phyloP scores from a whole-genome alignment of 768 basidiomycete species.

The Rhizopogon roseolus region DNA sequence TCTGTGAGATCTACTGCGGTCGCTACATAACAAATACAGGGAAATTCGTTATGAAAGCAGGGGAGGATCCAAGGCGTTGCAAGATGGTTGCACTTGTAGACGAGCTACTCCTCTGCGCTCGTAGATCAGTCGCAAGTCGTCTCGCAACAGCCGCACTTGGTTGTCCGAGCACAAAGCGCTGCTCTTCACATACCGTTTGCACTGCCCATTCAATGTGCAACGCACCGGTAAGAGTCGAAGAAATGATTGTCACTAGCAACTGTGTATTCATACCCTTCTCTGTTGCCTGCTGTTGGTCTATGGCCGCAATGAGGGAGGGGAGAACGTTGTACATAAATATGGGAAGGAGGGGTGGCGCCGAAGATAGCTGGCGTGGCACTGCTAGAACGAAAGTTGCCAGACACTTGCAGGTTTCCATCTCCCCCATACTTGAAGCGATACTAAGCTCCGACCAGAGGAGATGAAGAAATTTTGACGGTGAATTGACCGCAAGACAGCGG shows the following conservation, averaged over 20 bases:
- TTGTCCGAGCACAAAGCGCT: conserved; percentile 52
- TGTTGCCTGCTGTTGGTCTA: conserved; percentile 49
- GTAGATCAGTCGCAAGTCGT: conserved; percentile 59
- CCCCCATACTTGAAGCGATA: conserved; percentile 47
- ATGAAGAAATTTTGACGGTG: conserved; percentile 59
- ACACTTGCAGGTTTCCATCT: conserved; percentile 58
- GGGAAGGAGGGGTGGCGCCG: conserved; percentile 61
- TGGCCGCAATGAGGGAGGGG: conserved; percentile 48
- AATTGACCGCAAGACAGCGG: conserved; percentile 53
- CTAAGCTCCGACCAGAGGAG: conserved; percentile 67
- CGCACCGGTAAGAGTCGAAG: conserved; percentile 61
- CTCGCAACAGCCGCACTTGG: conserved; percentile 61
- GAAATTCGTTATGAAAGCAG: conserved; percentile 69
- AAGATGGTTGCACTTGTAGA: conserved; percentile 48
- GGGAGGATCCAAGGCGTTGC: conserved; percentile 56
- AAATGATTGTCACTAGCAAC: conserved; percentile 58
- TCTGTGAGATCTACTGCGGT: not conserved
- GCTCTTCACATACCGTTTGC: conserved; percentile 46
- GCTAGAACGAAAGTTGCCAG: conserved; percentile 66
- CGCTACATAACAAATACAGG: conserved; percentile 50
- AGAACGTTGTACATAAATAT: conserved; percentile 68
- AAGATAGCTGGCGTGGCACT: conserved; percentile 45
- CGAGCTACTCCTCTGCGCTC: conserved; percentile 41
- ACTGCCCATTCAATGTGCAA: conserved; percentile 71
- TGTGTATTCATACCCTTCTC: conserved; percentile 58